Percentiles rank a stretch among this genome's conserved stretches.
Evolutionary conservation across 306 rosid species (phyloP).

Genomic region (Malus domestica): ASM211411v1 NC_041801.1:15935501-15936000

Average conservation of each 20-base stretch:
- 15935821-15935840: background rate
- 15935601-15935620: background rate
- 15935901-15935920: background rate
- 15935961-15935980: background rate
- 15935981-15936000: background rate
- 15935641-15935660: constrained; percentile 2
- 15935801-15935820: background rate
- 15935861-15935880: background rate
- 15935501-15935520: constrained; percentile 85
- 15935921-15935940: background rate
- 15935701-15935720: background rate
- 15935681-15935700: background rate
- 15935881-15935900: background rate
- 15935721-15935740: background rate
- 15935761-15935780: background rate
- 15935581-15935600: constrained; percentile 8
- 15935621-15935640: constrained; percentile 10
- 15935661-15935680: constrained; percentile 7
- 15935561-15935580: constrained; percentile 8
- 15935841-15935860: background rate
- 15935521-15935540: constrained; percentile 46
- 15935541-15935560: constrained; percentile 71
- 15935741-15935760: background rate
- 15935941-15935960: background rate
- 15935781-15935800: background rate